Evolutionary conservation across 305 asterid genomes (phyloP).

Genomic region (Fraxinus latifolia): DNA sequence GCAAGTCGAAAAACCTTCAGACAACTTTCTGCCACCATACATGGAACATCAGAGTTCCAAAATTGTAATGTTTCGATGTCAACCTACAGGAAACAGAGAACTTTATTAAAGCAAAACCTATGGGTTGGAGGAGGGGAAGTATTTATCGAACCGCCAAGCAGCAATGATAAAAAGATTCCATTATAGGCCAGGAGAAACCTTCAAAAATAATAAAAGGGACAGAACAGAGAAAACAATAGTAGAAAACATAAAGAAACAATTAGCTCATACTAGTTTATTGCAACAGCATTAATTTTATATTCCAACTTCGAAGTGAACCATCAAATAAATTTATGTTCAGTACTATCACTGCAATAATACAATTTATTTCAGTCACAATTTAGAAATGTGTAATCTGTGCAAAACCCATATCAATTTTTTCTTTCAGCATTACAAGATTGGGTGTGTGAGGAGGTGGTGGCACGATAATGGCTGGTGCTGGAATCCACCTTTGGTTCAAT

Average conservation of each 20-base stretch:
- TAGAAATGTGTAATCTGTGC: not conserved
- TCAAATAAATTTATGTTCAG: not conserved
- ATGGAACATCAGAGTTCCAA: not conserved
- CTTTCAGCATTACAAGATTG: slow-evolving; percentile 6
- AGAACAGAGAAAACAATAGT: not conserved
- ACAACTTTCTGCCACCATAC: not conserved
- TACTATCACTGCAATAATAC: not conserved
- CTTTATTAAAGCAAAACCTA: not conserved
- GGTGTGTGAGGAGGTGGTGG: not conserved
- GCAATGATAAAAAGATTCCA: not conserved
- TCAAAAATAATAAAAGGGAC: not conserved
- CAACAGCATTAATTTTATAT: not conserved
- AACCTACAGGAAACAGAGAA: slow-evolving; percentile 12
- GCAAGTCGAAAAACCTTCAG: not conserved
- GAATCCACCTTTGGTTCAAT: slow-evolving; percentile 15
- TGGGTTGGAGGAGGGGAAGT: not conserved
- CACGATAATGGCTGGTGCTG: slow-evolving; percentile 1
- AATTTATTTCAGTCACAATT: not conserved
- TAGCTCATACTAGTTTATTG: not conserved
- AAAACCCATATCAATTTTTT: not conserved
- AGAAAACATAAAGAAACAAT: not conserved
- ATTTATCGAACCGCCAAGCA: not conserved
- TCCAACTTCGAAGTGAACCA: slow-evolving; percentile 2
- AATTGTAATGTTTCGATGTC: not conserved
- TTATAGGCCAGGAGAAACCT: not conserved